A percentile compares a stretch with the other conserved stretches of the same genome.
Conservation (phyloP, 768 basidiomycete species). For the Suillus alpinus region DNA sequence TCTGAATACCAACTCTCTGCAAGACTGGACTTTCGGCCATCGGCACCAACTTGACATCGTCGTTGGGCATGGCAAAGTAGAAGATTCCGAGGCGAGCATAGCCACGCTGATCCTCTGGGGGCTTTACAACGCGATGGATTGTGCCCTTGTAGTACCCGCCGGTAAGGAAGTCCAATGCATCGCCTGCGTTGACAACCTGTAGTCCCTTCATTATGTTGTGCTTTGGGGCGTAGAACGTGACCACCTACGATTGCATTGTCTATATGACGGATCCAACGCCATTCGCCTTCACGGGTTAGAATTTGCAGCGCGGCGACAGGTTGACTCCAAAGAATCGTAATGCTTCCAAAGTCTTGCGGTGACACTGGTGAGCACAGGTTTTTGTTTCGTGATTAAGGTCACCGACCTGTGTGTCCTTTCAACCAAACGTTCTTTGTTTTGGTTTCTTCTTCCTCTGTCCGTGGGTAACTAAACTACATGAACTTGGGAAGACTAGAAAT, state of each 20-base stretch:
- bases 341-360: constrained; percentile 46
- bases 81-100: constrained; percentile 54
- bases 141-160: constrained; percentile 60
- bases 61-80: constrained; percentile 55
- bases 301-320: constrained; percentile 60
- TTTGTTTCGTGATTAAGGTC: no score
- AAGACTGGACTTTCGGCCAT: constrained; percentile 47
- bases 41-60: constrained; percentile 46
- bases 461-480: constrained; percentile 42
- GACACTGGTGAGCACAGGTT: not conserved
- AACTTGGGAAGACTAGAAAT: not conserved
- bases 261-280: constrained; percentile 59
- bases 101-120: constrained; percentile 50
- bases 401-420: constrained; percentile 55
- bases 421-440: constrained; percentile 56
- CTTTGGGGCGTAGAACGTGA: not conserved
- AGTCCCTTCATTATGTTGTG: not conserved
- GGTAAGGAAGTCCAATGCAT: constrained; percentile 57
- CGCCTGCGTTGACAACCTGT: constrained; percentile 60
- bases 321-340: constrained; percentile 61
- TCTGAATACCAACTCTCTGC: constrained; percentile 39
- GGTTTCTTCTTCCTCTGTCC: constrained; percentile 45
- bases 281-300: constrained; percentile 45
- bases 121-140: constrained; percentile 60
- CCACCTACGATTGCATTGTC: constrained; percentile 51